Base-by-base conservation (phyloP, 495 filamentous ascomycete genomes). In the Symbiotaphrina buchneri region DNA sequence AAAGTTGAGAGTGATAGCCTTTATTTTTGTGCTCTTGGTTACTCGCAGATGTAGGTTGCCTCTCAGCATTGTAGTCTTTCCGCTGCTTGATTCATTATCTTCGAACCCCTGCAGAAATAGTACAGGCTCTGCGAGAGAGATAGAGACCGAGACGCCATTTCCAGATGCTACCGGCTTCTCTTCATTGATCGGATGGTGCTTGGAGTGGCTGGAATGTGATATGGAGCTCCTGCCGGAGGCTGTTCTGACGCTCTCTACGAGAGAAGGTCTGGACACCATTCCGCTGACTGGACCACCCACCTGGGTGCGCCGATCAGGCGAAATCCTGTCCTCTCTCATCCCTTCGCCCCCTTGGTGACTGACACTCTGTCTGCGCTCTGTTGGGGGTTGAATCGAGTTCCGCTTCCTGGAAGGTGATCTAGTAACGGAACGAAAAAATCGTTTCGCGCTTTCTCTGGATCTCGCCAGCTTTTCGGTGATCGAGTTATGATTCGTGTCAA, bases 41-140 rank as follows among this genome's bases (percentile, higher is more conserved):
- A 94, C 63, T 38, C 72, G 72, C 31, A 97, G 47, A 46, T 77
- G 70, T 33, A 97, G 52, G 45, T 71, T 82, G 5, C 87, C 87
- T 28, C 87, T 65, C 8, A 97, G 55, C 44, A 97, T 76, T 5
- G 90, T 74, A 7, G 78, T 81, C 16, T 71, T 70, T 28, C 76
- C 68, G 5, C 68, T 62, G 23, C 52, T 58, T 16, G 63, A 58
- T 31, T 79, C 74, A 35, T 71, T 65, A 28, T 85, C 80, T 42
- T 94, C 85, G 43, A 93, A 90, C 0, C 87, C 85, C 28, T 81
- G 77, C 19, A 95, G 59, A 47, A 78, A 97, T 2, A 97, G 58
- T 7, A 80, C 73, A 1, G 90, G 85, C 45, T 95, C 90, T 6
- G 83, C 83, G 15, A 97, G 54, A 10, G 71, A 55, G 18, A 85